Evolutionary conservation across 805 yeast species (phyloP).

Genomic region (Metschnikowia bowlesiae): DNA sequence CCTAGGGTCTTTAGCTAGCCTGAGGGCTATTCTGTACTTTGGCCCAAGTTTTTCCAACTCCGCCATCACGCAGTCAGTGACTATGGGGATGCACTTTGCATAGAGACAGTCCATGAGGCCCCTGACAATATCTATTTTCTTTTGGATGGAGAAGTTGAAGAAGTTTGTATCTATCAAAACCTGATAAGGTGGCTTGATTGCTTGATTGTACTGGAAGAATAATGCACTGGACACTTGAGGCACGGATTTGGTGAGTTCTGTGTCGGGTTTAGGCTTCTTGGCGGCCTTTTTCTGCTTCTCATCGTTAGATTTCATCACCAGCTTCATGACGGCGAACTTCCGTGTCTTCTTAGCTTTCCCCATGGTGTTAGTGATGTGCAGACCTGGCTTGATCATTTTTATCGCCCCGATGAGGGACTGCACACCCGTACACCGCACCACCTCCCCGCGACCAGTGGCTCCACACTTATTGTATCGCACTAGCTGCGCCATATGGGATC

Average conservation of each 20-base stretch:
- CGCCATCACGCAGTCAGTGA: slow-evolving; percentile 97
- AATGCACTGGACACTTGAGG: slow-evolving; percentile 96
- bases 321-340: slow-evolving; percentile 90
- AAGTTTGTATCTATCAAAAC: slow-evolving; percentile 94
- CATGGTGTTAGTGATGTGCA: slow-evolving; percentile 42
- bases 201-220: slow-evolving; percentile 89
- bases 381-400: not conserved
- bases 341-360: slow-evolving; percentile 97
- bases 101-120: slow-evolving; percentile 95
- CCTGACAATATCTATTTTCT: slow-evolving; percentile 88
- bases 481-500: no score
- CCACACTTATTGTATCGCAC: no score
- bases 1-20: slow-evolving; percentile 90
- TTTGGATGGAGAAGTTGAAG: slow-evolving; percentile 92
- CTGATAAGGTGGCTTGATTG: slow-evolving; percentile 97
- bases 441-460: no score
- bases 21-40: slow-evolving; percentile 86
- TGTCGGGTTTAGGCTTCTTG: slow-evolving; percentile 47
- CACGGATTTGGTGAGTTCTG: slow-evolving; percentile 50
- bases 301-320: slow-evolving; percentile 72
- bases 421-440: slow-evolving; percentile 15
- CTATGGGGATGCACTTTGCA: slow-evolving; percentile 92
- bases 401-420: not conserved
- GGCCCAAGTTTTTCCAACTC: slow-evolving; percentile 96
- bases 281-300: slow-evolving; percentile 36